phyloP scores from a whole-genome alignment of 352 stramenopile genomes.

The Phytophthora citricola region DNA sequence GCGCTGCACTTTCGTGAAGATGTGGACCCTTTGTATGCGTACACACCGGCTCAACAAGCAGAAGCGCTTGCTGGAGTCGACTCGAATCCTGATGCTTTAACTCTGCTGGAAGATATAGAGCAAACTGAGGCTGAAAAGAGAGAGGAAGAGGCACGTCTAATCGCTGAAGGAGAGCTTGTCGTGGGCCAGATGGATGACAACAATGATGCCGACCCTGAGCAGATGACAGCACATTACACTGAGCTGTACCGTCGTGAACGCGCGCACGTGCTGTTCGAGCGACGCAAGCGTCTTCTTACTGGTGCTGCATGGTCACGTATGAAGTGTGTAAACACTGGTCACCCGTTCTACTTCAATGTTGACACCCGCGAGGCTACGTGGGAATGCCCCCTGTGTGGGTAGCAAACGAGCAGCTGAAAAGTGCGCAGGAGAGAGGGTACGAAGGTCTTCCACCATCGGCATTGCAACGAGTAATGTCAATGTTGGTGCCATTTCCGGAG shows the following conservation, averaged over 20 bases:
- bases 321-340: slow-evolving; percentile 69
- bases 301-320: slow-evolving; percentile 66
- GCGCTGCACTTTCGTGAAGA: slow-evolving; percentile 92
- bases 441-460: slow-evolving; percentile 75
- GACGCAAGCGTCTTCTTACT: slow-evolving; percentile 61
- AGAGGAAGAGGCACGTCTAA: slow-evolving; percentile 61
- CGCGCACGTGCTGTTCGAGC: slow-evolving; percentile 59
- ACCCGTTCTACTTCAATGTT: slow-evolving; percentile 94
- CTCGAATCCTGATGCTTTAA: slow-evolving; percentile 17
- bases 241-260: slow-evolving; percentile 72
- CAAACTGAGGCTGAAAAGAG: slow-evolving; percentile 70
- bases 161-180: slow-evolving; percentile 78
- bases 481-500: slow-evolving; percentile 73
- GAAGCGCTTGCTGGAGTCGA: slow-evolving; percentile 36
- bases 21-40: slow-evolving; percentile 88
- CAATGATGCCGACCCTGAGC: slow-evolving; percentile 16
- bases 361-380: slow-evolving; percentile 95
- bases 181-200: slow-evolving; percentile 48
- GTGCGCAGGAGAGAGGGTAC: slow-evolving; percentile 73
- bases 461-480: slow-evolving; percentile 88
- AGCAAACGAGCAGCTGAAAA: slow-evolving; percentile 88
- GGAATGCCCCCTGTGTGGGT: slow-evolving; percentile 91
- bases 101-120: slow-evolving; percentile 61
- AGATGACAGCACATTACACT: slow-evolving; percentile 40
- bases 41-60: slow-evolving; percentile 48